Conservation (phyloP, 768 basidiomycete species). For the Rhizopogon rudus region DNA sequence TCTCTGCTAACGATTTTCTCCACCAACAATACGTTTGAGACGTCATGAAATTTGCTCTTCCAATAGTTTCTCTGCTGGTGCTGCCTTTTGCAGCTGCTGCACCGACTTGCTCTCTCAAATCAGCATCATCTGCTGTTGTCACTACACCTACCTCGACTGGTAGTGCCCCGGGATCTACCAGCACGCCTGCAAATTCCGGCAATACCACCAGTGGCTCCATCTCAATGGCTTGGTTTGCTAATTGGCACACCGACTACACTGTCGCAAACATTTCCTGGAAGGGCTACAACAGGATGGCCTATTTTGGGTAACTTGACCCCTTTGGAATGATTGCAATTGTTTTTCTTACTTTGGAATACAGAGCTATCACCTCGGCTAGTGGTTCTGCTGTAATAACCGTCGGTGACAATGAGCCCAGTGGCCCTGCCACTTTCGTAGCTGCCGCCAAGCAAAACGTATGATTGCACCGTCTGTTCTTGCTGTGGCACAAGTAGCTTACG, state of each 20-base stretch:
- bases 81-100: constrained; percentile 25
- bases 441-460: constrained; percentile 22
- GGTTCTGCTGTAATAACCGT: constrained; percentile 10
- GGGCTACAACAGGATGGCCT: constrained; percentile 63
- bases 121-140: not conserved
- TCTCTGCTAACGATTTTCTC: not conserved
- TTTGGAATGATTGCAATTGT: no score
- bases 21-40: not conserved
- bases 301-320: constrained; percentile 42
- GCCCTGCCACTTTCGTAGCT: constrained; percentile 14
- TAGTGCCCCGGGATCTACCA: constrained; percentile 6
- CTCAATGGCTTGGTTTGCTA: constrained; percentile 65
- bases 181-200: not conserved
- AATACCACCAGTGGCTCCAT: constrained; percentile 25
- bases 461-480: not conserved
- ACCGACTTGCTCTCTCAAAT: constrained; percentile 19
- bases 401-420: constrained; percentile 2
- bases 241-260: constrained; percentile 51
- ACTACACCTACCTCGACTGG: constrained; percentile 1
- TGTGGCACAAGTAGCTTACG: not conserved
- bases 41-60: constrained; percentile 11
- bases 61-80: constrained; percentile 16
- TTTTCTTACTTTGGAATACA: not conserved
- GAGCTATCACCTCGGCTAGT: constrained; percentile 9
- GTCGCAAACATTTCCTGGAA: constrained; percentile 56